Evolutionary conservation across 73 alveolate genomes (phyloP).

Genomic region (Durusdinium trenchii): DNA sequence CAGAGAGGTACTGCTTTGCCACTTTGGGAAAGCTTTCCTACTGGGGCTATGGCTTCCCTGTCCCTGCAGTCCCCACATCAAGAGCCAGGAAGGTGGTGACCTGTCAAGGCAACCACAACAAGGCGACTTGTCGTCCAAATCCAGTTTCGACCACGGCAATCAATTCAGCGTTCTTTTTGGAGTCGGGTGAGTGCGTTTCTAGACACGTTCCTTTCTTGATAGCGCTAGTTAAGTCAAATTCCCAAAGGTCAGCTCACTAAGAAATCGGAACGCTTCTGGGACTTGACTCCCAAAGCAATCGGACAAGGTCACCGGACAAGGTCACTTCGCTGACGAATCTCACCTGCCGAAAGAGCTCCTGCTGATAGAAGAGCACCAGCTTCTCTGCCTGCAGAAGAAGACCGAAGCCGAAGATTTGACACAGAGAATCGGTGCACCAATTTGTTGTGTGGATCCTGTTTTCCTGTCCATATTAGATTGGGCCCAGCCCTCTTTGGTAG

Average conservation of each 20-base stretch:
- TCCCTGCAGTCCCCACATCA: too few species aligned
- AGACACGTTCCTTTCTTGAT: too few species aligned
- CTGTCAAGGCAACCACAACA: not conserved
- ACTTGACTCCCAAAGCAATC: too few species aligned
- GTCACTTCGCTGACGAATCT: too few species aligned
- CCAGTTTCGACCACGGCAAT: not conserved
- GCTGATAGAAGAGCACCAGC: constrained; percentile 66
- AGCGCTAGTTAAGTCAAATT: too few species aligned
- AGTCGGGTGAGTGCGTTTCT: too few species aligned
- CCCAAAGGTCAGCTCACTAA: too few species aligned
- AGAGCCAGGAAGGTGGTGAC: constrained; percentile 9
- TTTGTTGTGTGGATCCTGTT: not conserved
- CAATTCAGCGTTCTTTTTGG: too few species aligned
- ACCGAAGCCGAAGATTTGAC: not conserved
- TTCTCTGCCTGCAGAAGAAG: constrained; percentile 10
- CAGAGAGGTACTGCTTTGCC: not conserved
- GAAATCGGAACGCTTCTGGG: too few species aligned
- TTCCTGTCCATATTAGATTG: not conserved
- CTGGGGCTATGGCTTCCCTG: too few species aligned
- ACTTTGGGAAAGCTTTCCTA: not conserved
- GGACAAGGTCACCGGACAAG: too few species aligned
- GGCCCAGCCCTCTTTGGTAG: not conserved
- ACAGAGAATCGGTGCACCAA: not conserved
- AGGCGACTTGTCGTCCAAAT: not conserved
- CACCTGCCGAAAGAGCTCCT: constrained; percentile 80